phyloP scores from a whole-genome alignment of 2,329 filamentous ascomycete genomes.

The Pleoardoris graminearum region DNA sequence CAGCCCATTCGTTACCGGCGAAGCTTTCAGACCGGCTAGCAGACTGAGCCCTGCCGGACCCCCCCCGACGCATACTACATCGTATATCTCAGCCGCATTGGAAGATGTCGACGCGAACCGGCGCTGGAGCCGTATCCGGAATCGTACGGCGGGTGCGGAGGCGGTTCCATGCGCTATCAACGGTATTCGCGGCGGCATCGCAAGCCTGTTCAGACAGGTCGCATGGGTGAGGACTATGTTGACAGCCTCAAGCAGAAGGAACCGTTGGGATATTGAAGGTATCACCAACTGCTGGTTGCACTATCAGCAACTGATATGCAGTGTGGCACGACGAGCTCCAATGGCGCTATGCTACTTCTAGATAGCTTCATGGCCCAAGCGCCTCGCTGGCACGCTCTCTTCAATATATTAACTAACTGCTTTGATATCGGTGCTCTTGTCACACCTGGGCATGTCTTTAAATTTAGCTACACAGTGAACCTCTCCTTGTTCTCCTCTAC shows the following conservation, averaged over 20 bases:
- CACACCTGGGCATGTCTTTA: no score
- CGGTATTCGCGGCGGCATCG: constrained; percentile 40
- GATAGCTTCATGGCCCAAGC: no score
- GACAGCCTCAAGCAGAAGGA: neutral
- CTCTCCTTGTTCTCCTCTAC: no score
- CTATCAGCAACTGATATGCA: neutral
- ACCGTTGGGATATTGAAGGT: neutral
- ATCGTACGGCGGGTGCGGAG: constrained; percentile 13
- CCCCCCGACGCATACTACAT: constrained; percentile 89
- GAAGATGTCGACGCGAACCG: constrained; percentile 40
- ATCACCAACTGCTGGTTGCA: neutral
- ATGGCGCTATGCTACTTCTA: neutral
- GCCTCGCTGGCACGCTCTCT: no score
- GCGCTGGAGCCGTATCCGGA: constrained; percentile 23
- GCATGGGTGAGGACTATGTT: constrained; percentile 25
- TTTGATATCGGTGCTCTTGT: no score
- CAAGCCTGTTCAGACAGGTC: constrained; percentile 20
- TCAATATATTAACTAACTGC: no score
- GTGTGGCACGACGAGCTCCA: neutral
- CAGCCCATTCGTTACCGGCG: constrained; percentile 72
- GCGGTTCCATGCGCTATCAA: constrained; percentile 23
- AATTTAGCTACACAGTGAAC: no score
- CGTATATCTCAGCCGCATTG: constrained; percentile 72
- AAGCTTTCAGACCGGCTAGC: constrained; percentile 57
- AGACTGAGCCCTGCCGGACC: constrained; percentile 83